Conservation (phyloP, 192 early-diverging fungal genomes). For the Bifiguratus adelaidae region DNA sequence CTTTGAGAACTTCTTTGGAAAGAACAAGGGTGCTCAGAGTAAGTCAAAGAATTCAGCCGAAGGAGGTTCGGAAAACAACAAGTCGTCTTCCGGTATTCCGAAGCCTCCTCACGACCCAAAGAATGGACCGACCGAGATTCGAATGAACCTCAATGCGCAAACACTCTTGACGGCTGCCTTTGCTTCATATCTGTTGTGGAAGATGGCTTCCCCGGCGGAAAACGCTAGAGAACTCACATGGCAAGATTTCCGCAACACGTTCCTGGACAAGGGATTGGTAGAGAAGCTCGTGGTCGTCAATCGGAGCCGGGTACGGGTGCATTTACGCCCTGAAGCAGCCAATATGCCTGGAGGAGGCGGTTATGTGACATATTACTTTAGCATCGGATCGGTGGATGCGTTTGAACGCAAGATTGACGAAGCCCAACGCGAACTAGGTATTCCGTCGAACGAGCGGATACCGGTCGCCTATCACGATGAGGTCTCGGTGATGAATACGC, state of each 20-base stretch:
- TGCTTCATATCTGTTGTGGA: conserved; percentile 38
- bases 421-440: conserved; percentile 85
- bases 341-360: conserved; percentile 18
- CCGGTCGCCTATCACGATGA: conserved; percentile 88
- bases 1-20: conserved; percentile 63
- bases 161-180: conserved; percentile 28
- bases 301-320: conserved; percentile 71
- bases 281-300: conserved; percentile 86
- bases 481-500: conserved; percentile 53
- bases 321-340: conserved; percentile 56
- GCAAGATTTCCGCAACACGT: conserved; percentile 83
- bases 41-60: conserved; percentile 21
- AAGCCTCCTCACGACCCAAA: conserved; percentile 5
- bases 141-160: conserved; percentile 29
- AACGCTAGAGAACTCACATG: conserved; percentile 73
- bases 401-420: conserved; percentile 88
- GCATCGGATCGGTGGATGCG: conserved; percentile 88
- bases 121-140: conserved; percentile 6
- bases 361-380: conserved; percentile 54
- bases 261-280: conserved; percentile 88
- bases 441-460: conserved; percentile 82
- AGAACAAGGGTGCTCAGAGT: conserved; percentile 16
- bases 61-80: conserved; percentile 11
- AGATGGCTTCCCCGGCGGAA: conserved; percentile 28
- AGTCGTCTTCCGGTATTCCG: conserved; percentile 10